phyloP scores from a whole-genome alignment of 495 filamentous ascomycete genomes.

The Xylaria scruposa region DNA sequence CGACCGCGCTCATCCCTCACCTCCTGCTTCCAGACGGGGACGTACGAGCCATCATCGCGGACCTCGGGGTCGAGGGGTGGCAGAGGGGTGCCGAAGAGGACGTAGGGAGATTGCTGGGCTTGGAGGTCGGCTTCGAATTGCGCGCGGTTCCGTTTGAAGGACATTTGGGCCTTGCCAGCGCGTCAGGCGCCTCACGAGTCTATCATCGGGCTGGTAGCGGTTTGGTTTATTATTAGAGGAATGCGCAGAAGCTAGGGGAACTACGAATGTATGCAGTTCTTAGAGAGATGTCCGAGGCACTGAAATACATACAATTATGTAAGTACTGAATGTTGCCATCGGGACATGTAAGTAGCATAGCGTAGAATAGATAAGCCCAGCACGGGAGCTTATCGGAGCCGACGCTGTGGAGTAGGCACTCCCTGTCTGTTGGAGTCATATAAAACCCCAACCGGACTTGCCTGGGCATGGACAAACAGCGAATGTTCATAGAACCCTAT shows the following conservation, averaged over 20 bases:
- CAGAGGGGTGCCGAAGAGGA: slow-evolving; percentile 84
- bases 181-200: slow-evolving; percentile 17
- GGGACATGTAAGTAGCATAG: not conserved
- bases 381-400: slow-evolving; percentile 10
- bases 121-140: slow-evolving; percentile 79
- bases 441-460: slow-evolving; percentile 11
- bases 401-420: not conserved
- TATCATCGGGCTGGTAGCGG: slow-evolving; percentile 17
- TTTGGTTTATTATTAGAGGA: not conserved
- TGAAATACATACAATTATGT: not conserved
- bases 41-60: slow-evolving; percentile 92
- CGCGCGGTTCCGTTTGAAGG: slow-evolving; percentile 79
- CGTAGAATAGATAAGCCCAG: not conserved
- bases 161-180: slow-evolving; percentile 58
- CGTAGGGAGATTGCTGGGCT: slow-evolving; percentile 77
- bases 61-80: slow-evolving; percentile 77
- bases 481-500: not conserved
- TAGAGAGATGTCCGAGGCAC: not conserved
- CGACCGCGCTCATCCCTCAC: slow-evolving; percentile 91
- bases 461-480: no score
- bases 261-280: not conserved
- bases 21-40: slow-evolving; percentile 96
- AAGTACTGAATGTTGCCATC: not conserved
- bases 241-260: not conserved
- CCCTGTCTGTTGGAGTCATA: not conserved